Percentiles rank a stretch among this genome's conserved stretches.
These are phyloP conservation scores for Vitis labrusca DNA, from an alignment of 164 flowering plant species.

Conservation along the genomic window DNA sequence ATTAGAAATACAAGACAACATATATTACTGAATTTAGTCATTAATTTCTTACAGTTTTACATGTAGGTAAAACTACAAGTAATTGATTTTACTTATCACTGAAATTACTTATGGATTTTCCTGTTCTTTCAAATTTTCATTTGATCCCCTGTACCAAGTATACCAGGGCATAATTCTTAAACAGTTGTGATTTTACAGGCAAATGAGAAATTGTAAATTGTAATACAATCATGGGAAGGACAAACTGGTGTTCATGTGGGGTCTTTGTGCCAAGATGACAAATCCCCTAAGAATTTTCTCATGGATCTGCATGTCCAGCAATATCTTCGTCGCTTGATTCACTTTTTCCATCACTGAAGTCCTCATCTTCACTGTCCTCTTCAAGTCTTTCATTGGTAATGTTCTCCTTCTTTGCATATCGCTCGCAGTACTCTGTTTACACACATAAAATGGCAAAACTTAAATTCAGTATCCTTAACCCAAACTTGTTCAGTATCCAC, in stretches of 20 bases:
- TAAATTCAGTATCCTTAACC: neutral
- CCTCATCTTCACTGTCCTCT: conserved; percentile 31
- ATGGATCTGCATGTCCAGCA: conserved; percentile 40
- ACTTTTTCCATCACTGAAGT: conserved; percentile 27
- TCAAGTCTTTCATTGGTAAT: conserved; percentile 16
- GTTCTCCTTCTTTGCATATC: conserved; percentile 41
- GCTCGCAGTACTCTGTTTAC: conserved; percentile 35
- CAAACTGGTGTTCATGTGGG: too few relatives aligned
- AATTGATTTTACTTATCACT: neutral
- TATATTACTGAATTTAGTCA: too few relatives aligned
- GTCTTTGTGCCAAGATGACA: too few relatives aligned
- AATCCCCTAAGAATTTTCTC: neutral
- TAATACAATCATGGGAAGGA: neutral
- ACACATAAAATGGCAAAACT: neutral
- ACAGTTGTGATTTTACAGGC: neutral
- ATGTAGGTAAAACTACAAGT: too few relatives aligned
- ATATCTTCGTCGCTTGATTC: conserved; percentile 36
- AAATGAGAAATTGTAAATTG: neutral
- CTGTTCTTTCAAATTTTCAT: neutral
- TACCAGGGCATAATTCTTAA: neutral
- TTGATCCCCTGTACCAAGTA: conserved; percentile 1
- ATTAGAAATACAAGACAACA: neutral
- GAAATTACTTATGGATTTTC: neutral
- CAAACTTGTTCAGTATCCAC: too few relatives aligned
- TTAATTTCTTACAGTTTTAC: too few relatives aligned